Conservation (phyloP, 768 basidiomycete species). For the Suillus luteus region DNA sequence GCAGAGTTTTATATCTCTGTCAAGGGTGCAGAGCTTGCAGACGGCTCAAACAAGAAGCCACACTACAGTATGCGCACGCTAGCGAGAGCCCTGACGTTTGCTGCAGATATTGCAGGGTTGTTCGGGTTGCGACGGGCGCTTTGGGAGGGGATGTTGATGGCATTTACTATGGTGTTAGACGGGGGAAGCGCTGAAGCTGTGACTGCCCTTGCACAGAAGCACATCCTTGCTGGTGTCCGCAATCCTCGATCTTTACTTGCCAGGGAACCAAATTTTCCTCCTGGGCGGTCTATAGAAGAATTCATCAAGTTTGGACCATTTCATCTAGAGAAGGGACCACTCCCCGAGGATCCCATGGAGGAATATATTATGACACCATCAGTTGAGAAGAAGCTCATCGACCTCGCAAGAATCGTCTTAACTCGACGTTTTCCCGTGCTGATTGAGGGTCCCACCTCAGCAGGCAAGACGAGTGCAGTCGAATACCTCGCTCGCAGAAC, state of each 20-base stretch:
- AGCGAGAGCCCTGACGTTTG: constrained; percentile 86
- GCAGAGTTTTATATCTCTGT: constrained; percentile 88
- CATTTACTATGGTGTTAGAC: constrained; percentile 95
- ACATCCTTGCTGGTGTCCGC: constrained; percentile 76
- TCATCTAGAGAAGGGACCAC: constrained; percentile 79
- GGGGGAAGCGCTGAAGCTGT: constrained; percentile 66
- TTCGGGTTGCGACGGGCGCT: constrained; percentile 85
- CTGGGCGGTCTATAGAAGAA: constrained; percentile 46
- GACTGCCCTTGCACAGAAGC: constrained; percentile 66
- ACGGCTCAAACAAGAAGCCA: constrained; percentile 89
- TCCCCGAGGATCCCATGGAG: constrained; percentile 62
- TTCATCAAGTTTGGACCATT: constrained; percentile 90
- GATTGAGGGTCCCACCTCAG: constrained; percentile 97
- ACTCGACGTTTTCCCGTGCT: constrained; percentile 91
- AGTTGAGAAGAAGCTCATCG: constrained; percentile 90
- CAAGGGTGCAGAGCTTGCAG: constrained; percentile 82
- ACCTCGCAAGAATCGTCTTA: constrained; percentile 89
- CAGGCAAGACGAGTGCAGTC: constrained; percentile 95
- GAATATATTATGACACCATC: constrained; percentile 96
- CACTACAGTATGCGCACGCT: constrained; percentile 98
- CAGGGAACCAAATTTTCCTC: constrained; percentile 64
- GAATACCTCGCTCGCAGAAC: constrained; percentile 93
- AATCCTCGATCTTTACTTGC: constrained; percentile 76
- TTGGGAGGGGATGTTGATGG: constrained; percentile 98
- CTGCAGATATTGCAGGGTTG: constrained; percentile 72